Conservation (phyloP, 208 protist genomes). For the Crithidia acanthocephali region DNA sequence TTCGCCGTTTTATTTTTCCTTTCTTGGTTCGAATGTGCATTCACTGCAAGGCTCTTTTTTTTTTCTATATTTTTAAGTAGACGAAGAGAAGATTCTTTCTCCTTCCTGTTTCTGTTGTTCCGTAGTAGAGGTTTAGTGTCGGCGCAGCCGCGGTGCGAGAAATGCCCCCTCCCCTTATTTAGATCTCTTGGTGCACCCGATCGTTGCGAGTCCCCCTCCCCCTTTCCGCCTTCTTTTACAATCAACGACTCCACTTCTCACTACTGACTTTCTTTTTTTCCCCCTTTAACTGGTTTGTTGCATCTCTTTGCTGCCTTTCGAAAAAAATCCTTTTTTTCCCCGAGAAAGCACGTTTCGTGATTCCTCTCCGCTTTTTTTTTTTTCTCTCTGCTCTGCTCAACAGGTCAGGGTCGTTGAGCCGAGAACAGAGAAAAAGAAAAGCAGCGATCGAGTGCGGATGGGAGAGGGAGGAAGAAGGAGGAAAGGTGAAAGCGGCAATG, state of each 20-base stretch:
- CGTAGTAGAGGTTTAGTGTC: background rate
- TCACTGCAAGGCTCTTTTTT: too few species aligned
- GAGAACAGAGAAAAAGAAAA: too few species aligned
- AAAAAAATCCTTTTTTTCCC: too few species aligned
- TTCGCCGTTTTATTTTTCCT: background rate
- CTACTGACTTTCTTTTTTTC: background rate
- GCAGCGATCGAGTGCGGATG: too few species aligned
- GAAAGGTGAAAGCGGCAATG: too few species aligned
- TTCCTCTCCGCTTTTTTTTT: too few species aligned
- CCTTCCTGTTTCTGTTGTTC: background rate
- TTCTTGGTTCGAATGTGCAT: background rate
- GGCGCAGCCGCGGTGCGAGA: background rate
- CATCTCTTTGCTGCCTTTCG: too few species aligned
- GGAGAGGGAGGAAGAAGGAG: too few species aligned
- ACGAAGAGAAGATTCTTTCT: background rate
- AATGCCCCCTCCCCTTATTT: background rate
- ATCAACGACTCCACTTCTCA: background rate
- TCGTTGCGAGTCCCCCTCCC: background rate
- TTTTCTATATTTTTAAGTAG: constrained; percentile 1
- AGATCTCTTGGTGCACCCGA: too few species aligned
- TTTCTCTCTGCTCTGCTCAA: too few species aligned
- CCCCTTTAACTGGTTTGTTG: background rate
- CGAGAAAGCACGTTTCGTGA: too few species aligned
- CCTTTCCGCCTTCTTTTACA: background rate
- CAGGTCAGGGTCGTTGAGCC: too few species aligned